Evolutionary conservation across 2,329 filamentous ascomycete species (phyloP).

Genomic region (Pyrenophora seminiperda): DNA sequence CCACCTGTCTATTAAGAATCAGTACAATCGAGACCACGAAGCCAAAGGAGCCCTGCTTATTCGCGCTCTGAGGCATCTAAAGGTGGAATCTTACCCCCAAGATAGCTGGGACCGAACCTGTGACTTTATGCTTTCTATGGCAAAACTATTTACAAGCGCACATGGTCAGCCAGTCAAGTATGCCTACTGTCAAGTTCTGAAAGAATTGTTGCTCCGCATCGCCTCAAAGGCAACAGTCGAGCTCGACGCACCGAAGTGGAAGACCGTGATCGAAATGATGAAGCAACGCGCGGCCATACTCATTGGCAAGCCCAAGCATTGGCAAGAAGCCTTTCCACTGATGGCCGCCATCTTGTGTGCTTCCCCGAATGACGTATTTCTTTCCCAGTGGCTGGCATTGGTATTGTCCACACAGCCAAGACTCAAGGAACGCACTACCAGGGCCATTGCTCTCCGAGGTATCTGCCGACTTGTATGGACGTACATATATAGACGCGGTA

Average conservation of each 20-base stretch:
- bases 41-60: conserved; percentile 85
- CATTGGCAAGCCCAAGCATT: conserved; percentile 90
- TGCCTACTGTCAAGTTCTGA: conserved; percentile 90
- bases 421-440: conserved; percentile 80
- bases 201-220: conserved; percentile 83
- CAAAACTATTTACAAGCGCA: conserved; percentile 79
- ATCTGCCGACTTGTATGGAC: conserved; percentile 92
- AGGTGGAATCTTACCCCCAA: conserved; percentile 73
- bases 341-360: conserved; percentile 87
- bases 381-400: conserved; percentile 83
- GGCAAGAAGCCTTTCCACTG: conserved; percentile 85
- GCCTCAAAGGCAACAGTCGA: conserved; percentile 80
- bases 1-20: conserved; percentile 73
- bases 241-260: conserved; percentile 82
- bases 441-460: conserved; percentile 82
- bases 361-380: conserved; percentile 82
- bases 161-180: conserved; percentile 91
- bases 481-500: conserved; percentile 79
- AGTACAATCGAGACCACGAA: conserved; percentile 71
- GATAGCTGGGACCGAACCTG: conserved; percentile 84
- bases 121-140: conserved; percentile 82
- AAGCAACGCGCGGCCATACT: conserved; percentile 81
- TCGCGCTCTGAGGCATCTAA: conserved; percentile 87
- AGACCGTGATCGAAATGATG: conserved; percentile 78
- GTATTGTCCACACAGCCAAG: conserved; percentile 77